Base-by-base conservation (phyloP, 2,329 filamentous ascomycete genomes). In the Mollisia scopiformis region DNA sequence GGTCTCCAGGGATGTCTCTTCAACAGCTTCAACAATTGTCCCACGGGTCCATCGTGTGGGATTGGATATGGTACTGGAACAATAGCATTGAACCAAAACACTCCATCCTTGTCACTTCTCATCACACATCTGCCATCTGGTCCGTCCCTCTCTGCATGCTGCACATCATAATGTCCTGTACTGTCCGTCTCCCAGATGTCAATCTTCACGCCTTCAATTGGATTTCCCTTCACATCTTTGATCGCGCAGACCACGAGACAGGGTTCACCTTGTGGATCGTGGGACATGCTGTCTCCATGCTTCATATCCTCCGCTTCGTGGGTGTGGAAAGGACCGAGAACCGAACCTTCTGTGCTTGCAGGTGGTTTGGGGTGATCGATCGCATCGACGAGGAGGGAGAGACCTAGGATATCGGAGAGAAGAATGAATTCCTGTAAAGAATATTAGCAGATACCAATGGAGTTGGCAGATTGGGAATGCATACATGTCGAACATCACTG, bases 181-280 rank as follows among this genome's bases (percentile, higher is more conserved):
- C 84, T 88, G 73, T 94, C 91, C 8, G 91, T 92, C 77, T 94
- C 91, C 91, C 91, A 95, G 66, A 95, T 88, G 74, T 95, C 91
- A 63, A 94, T 83, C 72, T 88, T 91, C 30, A 88, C 90, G 50
- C 80, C 85, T 1, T 77, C 64, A 30, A 95, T 79, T 0, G 91
- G 87, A 1, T 78, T 79, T 0, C 89, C 90, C 0, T 75, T 41
- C 0, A 84, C 85, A 73, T 92, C 88, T 64, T 83, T 85, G 59
- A 94, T 78, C 0, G 82, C 89, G 78, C 91, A 93, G n/a, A 92
- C 73, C 4, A 90, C 88, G 14, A 94, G 82, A 65, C 91, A 83
- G 0, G 88, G 84, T 66, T 89, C 83, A 54, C 91, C 91, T 31
- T 84, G 78, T 0, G 87, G 83, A 68, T 93, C 90, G 59, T 86